Base-by-base conservation (phyloP, 1,139 yeast species). In the Debaryomyces robertsiae region DNA sequence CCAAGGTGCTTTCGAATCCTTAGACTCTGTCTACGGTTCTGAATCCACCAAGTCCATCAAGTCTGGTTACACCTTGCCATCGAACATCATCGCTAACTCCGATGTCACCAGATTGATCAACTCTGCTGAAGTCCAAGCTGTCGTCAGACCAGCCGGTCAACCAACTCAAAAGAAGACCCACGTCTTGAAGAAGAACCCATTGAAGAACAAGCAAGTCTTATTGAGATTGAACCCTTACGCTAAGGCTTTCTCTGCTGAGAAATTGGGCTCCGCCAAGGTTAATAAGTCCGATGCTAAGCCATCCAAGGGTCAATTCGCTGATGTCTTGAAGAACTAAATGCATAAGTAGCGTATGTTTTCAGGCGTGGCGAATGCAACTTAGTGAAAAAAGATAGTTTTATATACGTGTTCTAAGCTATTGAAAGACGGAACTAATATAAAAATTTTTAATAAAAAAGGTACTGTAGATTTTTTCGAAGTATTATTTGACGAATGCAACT, bases 141-240 rank as follows among this genome's bases (percentile, higher is more conserved):
- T 83, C 68, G 87, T 90, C 65, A 87, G 94, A 82, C 91, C 96
- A 69, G 96, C 96, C 73, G 96, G 95, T 65, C 93, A 85, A 75
- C 76, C 94, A 63, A 77, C 84, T 68, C 94, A 88, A 75, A 89
- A 90, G 93, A 88, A 95, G 76, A 74, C 89, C 58, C 89, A 86
- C 81, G 95, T 87, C 72, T 85, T 84, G 76, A 93, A 93, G 97
- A 91, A 89, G 93, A 93, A 93, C 94, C 98, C 99, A 79, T 90
- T 93, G 74, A 93, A 89, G 93, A 93, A 94, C 97, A 91, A 90
- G 84, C 96, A 89, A 80, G 94, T 90, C 65, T 78, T 90, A 71
- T 84, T 90, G 75, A 89, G 97, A 82, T 86, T 93, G 75, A 94
- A 93, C 96, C 99, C 99, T 60, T 93, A 93, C 84, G 98, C 98